phyloP scores from a whole-genome alignment of 169 alveolate species.

The Eimeria maxima region DNA sequence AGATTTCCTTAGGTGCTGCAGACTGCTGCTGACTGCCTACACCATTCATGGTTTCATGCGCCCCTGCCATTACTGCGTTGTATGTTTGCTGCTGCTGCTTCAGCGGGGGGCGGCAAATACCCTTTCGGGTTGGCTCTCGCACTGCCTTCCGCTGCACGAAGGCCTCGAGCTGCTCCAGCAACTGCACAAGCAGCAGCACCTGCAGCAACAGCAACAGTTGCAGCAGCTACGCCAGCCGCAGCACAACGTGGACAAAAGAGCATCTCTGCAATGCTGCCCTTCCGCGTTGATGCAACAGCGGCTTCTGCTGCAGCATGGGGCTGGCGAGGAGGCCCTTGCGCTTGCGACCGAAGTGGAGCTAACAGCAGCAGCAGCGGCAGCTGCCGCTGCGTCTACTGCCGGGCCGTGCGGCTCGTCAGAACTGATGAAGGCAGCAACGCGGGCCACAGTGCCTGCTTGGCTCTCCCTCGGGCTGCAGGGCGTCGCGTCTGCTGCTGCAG shows the following conservation, averaged over 20 bases:
- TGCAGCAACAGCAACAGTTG: slow-evolving; percentile 40
- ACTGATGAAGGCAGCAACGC: slow-evolving; percentile 38
- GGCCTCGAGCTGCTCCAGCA: slow-evolving; percentile 67
- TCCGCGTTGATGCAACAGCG: slow-evolving; percentile 53
- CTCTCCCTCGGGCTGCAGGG: slow-evolving; percentile 54
- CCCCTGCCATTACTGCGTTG: not conserved
- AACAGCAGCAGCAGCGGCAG: slow-evolving; percentile 76
- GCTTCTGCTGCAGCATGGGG: slow-evolving; percentile 77
- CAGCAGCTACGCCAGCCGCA: not conserved
- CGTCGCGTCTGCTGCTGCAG: slow-evolving; percentile 47
- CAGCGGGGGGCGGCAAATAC: slow-evolving; percentile 25
- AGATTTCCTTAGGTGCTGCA: not conserved
- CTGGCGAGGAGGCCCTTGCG: slow-evolving; percentile 65
- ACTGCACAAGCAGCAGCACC: slow-evolving; percentile 41
- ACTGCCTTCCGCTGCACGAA: slow-evolving; percentile 38
- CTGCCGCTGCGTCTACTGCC: slow-evolving; percentile 70
- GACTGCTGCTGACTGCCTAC: not conserved
- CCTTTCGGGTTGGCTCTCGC: slow-evolving; percentile 58
- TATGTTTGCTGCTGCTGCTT: slow-evolving; percentile 48
- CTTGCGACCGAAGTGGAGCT: slow-evolving; percentile 56
- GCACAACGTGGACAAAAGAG: not conserved
- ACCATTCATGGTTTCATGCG: not conserved
- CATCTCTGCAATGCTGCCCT: slow-evolving; percentile 33
- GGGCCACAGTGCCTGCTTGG: slow-evolving; percentile 42
- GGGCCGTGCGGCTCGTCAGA: slow-evolving; percentile 26